Percentiles rank a stretch among this genome's conserved stretches.
phyloP scores from a whole-genome alignment of 148 eudicot species.

The Limonium bicolor region DNA sequence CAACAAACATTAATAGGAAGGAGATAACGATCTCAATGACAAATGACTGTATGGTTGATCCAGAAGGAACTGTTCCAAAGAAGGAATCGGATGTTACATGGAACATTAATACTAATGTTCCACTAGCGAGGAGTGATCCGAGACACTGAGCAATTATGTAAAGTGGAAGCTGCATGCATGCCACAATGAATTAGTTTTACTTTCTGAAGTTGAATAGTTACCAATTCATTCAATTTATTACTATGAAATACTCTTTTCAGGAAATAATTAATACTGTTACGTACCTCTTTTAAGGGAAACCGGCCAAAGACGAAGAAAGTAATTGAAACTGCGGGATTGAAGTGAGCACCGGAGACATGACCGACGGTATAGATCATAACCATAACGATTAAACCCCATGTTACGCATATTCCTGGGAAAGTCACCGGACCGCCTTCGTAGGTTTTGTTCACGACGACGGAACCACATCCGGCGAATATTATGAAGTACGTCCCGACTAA shows the following conservation, averaged over 20 bases:
- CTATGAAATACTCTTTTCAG: too few relatives aligned
- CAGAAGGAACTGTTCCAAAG: conserved; percentile 66
- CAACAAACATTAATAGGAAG: conserved; percentile 68
- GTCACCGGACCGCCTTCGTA: conserved; percentile 45
- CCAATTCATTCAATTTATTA: too few relatives aligned
- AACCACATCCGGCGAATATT: conserved; percentile 70
- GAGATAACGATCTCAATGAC: conserved; percentile 54
- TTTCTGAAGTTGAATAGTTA: too few relatives aligned
- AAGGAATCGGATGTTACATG: conserved; percentile 35
- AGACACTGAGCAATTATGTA: conserved; percentile 46
- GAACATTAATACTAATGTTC: conserved; percentile 36
- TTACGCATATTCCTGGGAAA: conserved; percentile 65
- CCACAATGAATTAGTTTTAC: too few relatives aligned
- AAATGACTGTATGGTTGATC: conserved; percentile 44
- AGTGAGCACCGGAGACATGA: conserved; percentile 84
- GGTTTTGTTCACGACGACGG: conserved; percentile 49
- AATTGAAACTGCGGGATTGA: conserved; percentile 80
- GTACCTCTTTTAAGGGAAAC: conserved; percentile 52
- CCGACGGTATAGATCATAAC: conserved; percentile 74
- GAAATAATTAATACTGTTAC: too few relatives aligned
- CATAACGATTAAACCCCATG: conserved; percentile 80
- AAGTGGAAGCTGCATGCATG: conserved; percentile 35
- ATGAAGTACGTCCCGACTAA: conserved; percentile 52
- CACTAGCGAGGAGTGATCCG: conserved; percentile 67
- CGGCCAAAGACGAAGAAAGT: conserved; percentile 44